Base-by-base conservation (phyloP, 345 rosid genomes). In the Eucalyptus pauciflora region DNA sequence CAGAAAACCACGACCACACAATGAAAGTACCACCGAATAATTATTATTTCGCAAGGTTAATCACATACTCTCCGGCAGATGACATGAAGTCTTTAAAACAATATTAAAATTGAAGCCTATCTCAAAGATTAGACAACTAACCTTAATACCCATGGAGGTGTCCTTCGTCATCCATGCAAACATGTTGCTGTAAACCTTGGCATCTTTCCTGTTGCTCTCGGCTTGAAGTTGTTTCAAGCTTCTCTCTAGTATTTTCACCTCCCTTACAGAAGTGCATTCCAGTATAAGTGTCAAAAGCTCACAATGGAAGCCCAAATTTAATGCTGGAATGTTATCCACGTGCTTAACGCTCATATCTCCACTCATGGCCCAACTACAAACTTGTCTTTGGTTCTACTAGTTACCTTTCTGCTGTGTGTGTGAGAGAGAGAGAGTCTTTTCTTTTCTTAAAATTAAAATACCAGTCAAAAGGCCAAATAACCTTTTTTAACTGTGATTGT, bases 121-220 rank as follows among this genome's bases (percentile, higher is more conserved):
- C 12, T n/a, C 10, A 79, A 54, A 33, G 43, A 24, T 18, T 86
- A 91, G 13, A 29, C 17, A 49, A 88, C 91, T 88, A 43, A 91
- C 96, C 94, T 94, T 93, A 25, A 89, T 49, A 46, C 76, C 52
- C 50, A 27, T 31, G 81, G 94, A 50, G 56, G 91, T 69, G 60
- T 86, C 88, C 87, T 88, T 92, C 4, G 91, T 86, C 89, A 27
- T 76, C 17, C 20, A 83, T 7, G 92, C 89, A 94, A 95, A 94
- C 96, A 95, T 94, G 88, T 92, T 95, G 16, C 89, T 50, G 85
- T 90, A 95, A 37, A 95, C 89, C 92, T 90, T 92, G 13, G 95
- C 94, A 89, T 94, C 94, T 92, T 93, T 95, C 91, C 88, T 92
- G 93, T 93, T 64, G 88, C 93, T 92, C 88, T 95, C 95, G 5